Conservation (phyloP, 495 filamentous ascomycete species). For the Neurospora sublineolata region DNA sequence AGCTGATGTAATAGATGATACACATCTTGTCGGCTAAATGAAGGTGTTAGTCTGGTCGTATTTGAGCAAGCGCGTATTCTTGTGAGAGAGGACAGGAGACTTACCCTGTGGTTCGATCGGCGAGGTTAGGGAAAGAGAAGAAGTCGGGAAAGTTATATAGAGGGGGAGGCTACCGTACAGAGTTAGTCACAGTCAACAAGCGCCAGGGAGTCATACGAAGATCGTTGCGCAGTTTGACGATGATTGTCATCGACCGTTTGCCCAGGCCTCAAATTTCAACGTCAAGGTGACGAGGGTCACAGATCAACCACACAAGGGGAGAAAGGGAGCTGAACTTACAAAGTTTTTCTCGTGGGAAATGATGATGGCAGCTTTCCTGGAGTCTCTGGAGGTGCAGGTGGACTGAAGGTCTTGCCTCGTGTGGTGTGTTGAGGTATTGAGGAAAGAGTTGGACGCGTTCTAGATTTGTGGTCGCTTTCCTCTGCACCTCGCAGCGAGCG, state of each 20-base stretch:
- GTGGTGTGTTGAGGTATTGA: not conserved
- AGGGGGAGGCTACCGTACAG: not conserved
- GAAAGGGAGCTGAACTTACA: not conserved
- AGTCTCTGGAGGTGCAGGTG: not conserved
- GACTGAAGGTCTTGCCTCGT: not conserved
- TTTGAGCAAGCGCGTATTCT: not conserved
- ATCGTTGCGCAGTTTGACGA: not conserved
- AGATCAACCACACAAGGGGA: not conserved
- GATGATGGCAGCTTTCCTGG: not conserved
- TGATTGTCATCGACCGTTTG: not conserved
- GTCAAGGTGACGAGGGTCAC: not conserved
- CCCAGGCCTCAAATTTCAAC: not conserved
- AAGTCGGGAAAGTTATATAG: not conserved
- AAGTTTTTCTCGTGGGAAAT: not conserved
- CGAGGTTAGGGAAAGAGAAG: not conserved
- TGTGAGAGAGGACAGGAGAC: not conserved
- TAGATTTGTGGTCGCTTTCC: not conserved
- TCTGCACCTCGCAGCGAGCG: too few species aligned
- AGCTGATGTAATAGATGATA: not conserved
- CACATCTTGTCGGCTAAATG: not conserved
- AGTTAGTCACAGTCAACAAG: not conserved
- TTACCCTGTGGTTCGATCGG: not conserved
- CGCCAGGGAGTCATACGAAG: not conserved
- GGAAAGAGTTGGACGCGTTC: not conserved
- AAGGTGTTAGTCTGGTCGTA: not conserved